Percentiles rank a stretch among this genome's conserved stretches.
These are phyloP conservation scores for Microsporum ferrugineum DNA, from an alignment of 2,329 filamentous ascomycete species.

Conservation along the genomic window DNA sequence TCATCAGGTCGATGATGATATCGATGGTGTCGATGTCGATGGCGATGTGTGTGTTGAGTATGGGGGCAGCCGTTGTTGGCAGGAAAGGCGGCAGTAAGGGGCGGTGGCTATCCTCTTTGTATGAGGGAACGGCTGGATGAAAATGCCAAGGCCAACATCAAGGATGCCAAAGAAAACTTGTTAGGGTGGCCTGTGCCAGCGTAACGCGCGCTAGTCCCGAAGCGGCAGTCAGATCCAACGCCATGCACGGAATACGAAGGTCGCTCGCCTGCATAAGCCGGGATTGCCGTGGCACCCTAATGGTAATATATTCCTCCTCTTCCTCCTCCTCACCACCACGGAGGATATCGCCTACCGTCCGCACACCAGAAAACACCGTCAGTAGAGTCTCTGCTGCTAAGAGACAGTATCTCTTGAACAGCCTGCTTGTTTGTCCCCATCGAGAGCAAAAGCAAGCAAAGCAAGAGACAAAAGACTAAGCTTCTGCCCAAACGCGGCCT, in stretches of 20 bases:
- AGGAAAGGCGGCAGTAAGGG: background rate
- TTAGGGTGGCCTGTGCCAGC: background rate
- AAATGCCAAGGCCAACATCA: background rate
- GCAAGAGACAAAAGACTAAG: background rate
- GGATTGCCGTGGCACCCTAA: background rate
- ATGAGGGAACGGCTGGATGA: background rate
- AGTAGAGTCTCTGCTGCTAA: background rate
- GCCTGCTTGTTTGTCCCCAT: background rate
- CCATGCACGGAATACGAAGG: constrained; percentile 4
- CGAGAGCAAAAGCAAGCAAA: background rate
- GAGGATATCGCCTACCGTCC: background rate
- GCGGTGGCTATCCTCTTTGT: background rate
- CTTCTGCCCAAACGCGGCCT: background rate
- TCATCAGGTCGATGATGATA: background rate
- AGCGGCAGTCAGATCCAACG: constrained; percentile 3
- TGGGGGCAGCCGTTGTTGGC: too few species aligned
- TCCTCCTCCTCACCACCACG: background rate
- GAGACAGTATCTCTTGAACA: background rate
- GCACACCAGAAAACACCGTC: too few species aligned
- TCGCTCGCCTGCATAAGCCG: background rate
- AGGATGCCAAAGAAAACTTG: background rate
- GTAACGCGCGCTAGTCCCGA: constrained; percentile 3
- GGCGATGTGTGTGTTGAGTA: background rate
- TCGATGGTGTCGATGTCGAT: background rate
- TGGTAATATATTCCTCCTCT: background rate